phyloP scores from a whole-genome alignment of 805 yeast genomes.

The Myxozyma neotropica region DNA sequence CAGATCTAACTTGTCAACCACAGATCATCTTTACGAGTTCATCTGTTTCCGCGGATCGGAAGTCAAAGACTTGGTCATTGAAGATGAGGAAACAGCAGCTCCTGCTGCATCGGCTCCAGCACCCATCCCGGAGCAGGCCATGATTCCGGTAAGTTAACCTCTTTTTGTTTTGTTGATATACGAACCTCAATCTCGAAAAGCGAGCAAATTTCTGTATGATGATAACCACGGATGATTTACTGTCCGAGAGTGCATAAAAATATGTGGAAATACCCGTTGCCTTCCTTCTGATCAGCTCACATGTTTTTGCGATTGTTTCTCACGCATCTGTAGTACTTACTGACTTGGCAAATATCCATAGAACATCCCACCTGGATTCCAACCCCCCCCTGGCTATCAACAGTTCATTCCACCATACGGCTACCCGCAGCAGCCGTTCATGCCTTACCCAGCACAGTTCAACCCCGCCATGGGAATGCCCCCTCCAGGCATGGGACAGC shows the following conservation, averaged over 20 bases:
- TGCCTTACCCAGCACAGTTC: constrained; percentile 37
- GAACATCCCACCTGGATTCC: constrained; percentile 29
- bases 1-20: background rate
- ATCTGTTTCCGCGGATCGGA: constrained; percentile 90
- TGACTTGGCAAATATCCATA: background rate
- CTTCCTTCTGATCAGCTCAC: constrained; percentile 48
- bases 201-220: constrained; percentile 35
- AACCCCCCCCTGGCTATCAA: constrained; percentile 16
- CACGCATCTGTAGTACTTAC: background rate
- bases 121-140: constrained; percentile 51
- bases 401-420: constrained; percentile 25
- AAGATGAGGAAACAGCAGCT: constrained; percentile 65
- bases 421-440: constrained; percentile 29
- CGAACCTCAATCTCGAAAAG: background rate
- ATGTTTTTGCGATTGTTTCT: background rate
- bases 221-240: constrained; percentile 41
- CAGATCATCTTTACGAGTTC: constrained; percentile 63
- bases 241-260: constrained; percentile 41
- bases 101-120: constrained; percentile 55
- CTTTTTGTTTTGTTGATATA: background rate
- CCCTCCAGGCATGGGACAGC: constrained; percentile 16
- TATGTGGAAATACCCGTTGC: constrained; percentile 48
- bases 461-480: constrained; percentile 25
- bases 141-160: constrained; percentile 40
- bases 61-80: constrained; percentile 82